Evolutionary conservation across 495 filamentous ascomycete genomes (phyloP), one percentile per base, ranked within the genome.

Genomic region (Aspergillus homomorphus): DNA sequence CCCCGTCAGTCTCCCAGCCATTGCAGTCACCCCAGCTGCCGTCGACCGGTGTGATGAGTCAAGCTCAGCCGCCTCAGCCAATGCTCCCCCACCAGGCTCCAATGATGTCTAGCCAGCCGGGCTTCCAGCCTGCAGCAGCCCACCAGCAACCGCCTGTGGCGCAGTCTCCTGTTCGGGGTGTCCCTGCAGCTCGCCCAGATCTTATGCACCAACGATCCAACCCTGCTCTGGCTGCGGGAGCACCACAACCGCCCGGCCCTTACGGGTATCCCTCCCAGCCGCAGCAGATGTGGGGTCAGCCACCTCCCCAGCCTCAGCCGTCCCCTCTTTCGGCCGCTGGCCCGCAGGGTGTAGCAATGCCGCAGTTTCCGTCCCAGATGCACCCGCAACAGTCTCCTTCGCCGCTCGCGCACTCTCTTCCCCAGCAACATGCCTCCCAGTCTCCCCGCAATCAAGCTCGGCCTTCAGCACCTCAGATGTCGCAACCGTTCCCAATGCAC

Each of bases 241-340:
- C 70, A 23, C 67, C 73, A n/a, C 64, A 67, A 5, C 76, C 80
- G 51, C 54, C 69, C 7, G 70, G 69, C 19, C 68, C 74, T 24
- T 83, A 80, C 54, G 78, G 74, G 15, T 83, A 81, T 58, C 69
- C 76, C 50, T 54, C 74, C 19, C 77, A 79, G 42, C 66, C 72
- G 43, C 77, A 79, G 56, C 77, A 78, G 45, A 69, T 81, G 63
- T 83, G 80, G 80, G 80, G 80, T 43, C 78, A 79, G 23, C 80
- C 79, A 42, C 80, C 80, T 23, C 77, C 80, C 1, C 78, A 83
- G 58, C 80, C 79, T n/a, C 79, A 81, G 54, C 78, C 75, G 8
- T 80, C 78, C 1, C 73, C 79, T 1, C 51, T 81, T 58, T 67
- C 78, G 1, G 68, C 74, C 10, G 63, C 70, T 18, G 69, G 66